phyloP scores from a whole-genome alignment of 78 protist species.

The Salpingoeca rosetta region DNA sequence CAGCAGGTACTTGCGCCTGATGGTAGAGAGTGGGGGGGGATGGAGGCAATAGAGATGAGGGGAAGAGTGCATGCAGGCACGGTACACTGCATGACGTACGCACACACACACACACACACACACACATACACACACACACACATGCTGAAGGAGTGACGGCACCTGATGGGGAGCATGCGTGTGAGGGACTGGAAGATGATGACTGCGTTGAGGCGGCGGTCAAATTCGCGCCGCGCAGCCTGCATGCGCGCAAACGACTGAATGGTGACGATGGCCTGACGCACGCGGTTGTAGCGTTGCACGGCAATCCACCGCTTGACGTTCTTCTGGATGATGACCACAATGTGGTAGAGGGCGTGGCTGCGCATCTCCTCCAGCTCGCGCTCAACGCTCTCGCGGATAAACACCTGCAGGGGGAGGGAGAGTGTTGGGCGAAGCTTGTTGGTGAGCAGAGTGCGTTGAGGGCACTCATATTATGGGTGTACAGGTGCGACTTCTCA shows the following conservation, averaged over 20 bases:
- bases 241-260: background rate
- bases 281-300: background rate
- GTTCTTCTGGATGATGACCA: background rate
- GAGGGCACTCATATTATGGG: no score
- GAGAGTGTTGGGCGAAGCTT: background rate
- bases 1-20: no score
- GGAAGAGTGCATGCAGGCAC: no score
- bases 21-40: no score
- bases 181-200: background rate
- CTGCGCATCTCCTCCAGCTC: background rate
- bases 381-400: slow-evolving; percentile 1
- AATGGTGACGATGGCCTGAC: background rate
- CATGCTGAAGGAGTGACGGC: no score
- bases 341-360: background rate
- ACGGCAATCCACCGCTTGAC: background rate
- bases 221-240: background rate
- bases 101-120: no score
- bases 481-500: no score
- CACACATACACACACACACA: no score
- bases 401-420: background rate
- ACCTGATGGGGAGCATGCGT: background rate
- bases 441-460: no score
- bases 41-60: no score
- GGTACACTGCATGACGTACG: no score
- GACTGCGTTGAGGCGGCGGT: background rate